phyloP scores from a whole-genome alignment of 2,329 filamentous ascomycete genomes.

The Talaromyces islandicus region DNA sequence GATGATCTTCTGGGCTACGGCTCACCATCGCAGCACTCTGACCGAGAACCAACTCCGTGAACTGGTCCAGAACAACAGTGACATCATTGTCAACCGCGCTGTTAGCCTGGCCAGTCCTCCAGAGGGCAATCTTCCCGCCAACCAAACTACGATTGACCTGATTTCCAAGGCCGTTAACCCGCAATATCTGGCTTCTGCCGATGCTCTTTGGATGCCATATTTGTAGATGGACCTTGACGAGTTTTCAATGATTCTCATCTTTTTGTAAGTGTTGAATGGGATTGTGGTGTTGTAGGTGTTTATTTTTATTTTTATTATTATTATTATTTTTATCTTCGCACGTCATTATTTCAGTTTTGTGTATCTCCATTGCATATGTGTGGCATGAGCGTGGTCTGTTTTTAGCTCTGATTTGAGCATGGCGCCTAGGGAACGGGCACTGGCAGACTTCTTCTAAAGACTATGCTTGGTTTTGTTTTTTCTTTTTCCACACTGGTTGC shows the following conservation, averaged over 20 bases:
- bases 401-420: neutral
- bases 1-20: constrained; percentile 95
- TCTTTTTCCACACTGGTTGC: neutral
- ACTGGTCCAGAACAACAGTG: constrained; percentile 77
- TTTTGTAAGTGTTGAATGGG: neutral
- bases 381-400: neutral
- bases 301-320: neutral
- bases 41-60: constrained; percentile 68
- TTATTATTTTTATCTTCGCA: neutral
- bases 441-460: neutral
- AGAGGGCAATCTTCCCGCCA: constrained; percentile 75
- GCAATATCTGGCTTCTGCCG: constrained; percentile 77
- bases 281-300: neutral
- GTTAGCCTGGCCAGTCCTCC: constrained; percentile 74
- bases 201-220: constrained; percentile 97
- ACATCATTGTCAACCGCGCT: constrained; percentile 86
- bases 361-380: neutral
- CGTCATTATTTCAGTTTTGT: neutral
- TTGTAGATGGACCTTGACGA: constrained; percentile 47
- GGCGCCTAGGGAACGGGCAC: neutral
- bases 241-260: neutral
- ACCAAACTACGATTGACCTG: constrained; percentile 93
- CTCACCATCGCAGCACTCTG: constrained; percentile 60
- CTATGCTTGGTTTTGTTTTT: neutral
- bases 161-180: constrained; percentile 92